Evolutionary conservation across 2,329 filamentous ascomycete species (phyloP), one percentile per base, ranked within the genome.

Genomic region (Macrophomina tecta): DNA sequence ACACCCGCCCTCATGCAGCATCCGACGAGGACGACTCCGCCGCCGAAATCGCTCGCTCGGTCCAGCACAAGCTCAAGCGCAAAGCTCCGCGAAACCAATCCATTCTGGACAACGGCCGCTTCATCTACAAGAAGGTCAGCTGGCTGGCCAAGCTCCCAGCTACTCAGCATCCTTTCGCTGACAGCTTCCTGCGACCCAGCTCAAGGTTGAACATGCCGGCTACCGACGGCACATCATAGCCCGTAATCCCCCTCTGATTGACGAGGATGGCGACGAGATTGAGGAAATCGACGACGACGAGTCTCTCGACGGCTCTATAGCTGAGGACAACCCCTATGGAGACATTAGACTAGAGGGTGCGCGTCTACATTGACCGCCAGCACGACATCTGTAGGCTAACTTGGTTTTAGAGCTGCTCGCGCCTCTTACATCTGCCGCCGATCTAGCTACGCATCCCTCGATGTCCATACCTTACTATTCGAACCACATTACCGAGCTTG

Each of bases 241-340:
- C 76, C 87, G 86, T 70, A 94, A 93, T 72, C 90, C 90, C 5
- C 86, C 87, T 11, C 82, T 91, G 55, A 82, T 91, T 70, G 91
- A 94, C 78, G 88, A 92, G 53, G 91, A 94, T 72, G 91, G 91
- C 69, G 93, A 91, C 75, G 88, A 92, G 69, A 82, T 93, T 65
- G 89, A 92, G 49, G 90, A 87, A 74, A 88, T 90, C 69, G 90
- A 92, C 68, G 89, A 91, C 66, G 87, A 89, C 68, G 87, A 89
- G 49, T 86, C 55, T 23, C 23, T 88, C 88, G n/a, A 85, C 88
- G 4, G 72, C 32, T 64, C 66, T 79, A 42, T 63, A 16, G 65
- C 65, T 5, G 89, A 91, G 70, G 84, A 90, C 61, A 89, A 95
- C 72, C 91, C 91, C 0, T 95, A 94, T 74, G 85, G 89, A 60